These are phyloP conservation scores for Mycena epipterygia DNA, from an alignment of 768 basidiomycete species.

Conservation along the genomic window DNA sequence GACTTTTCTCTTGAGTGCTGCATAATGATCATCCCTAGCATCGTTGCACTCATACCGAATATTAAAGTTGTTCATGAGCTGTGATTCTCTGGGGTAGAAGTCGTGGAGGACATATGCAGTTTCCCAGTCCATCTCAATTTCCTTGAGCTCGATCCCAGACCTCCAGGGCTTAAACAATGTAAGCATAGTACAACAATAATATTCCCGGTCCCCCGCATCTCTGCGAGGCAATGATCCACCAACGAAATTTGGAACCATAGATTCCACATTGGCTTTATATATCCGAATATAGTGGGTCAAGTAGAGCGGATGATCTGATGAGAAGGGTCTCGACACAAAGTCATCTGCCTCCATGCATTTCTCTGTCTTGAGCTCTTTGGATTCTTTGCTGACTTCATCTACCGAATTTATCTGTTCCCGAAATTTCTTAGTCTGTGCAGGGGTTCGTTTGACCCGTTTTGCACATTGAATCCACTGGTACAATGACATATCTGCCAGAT, in stretches of 20 bases:
- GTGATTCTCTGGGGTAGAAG: background rate
- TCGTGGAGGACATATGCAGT: background rate
- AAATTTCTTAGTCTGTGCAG: background rate
- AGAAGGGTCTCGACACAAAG: background rate
- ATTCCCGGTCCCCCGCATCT: slow-evolving; percentile 48
- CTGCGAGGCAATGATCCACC: slow-evolving; percentile 46
- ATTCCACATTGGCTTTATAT: background rate
- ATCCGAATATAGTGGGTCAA: background rate
- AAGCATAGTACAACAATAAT: slow-evolving; percentile 38
- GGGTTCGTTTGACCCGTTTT: background rate
- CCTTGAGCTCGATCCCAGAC: background rate
- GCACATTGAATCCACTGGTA: background rate
- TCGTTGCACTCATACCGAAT: slow-evolving; percentile 25
- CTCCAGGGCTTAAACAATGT: slow-evolving; percentile 47
- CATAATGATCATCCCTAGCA: slow-evolving; percentile 44
- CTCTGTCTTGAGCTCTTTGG: background rate
- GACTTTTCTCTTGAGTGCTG: background rate
- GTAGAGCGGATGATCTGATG: background rate
- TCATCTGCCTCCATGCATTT: background rate
- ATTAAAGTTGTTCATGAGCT: slow-evolving; percentile 21
- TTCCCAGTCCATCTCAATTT: no score
- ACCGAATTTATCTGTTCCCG: background rate
- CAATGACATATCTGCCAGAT: background rate
- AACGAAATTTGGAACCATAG: slow-evolving; percentile 44
- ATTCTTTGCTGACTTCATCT: background rate